These are phyloP conservation scores for Cryptococcus amylolentus DNA, from an alignment of 1,284 basidiomycete species.

Conservation along the genomic window DNA sequence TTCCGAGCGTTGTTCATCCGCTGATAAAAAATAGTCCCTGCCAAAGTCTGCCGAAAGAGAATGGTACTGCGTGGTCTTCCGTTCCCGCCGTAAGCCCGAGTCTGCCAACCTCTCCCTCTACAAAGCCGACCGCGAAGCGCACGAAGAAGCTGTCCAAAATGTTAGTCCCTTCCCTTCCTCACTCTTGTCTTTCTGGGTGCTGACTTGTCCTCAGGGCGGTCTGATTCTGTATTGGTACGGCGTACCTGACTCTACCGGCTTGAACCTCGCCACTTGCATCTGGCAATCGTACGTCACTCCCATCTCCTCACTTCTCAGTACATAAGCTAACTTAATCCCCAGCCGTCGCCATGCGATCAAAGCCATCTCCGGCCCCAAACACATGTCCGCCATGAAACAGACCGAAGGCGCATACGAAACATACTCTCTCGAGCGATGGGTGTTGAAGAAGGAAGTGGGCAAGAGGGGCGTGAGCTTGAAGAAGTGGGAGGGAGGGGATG, in stretches of 20 bases:
- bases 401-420: constrained; percentile 72
- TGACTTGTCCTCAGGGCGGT: constrained; percentile 55
- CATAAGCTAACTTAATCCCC: constrained; percentile 3
- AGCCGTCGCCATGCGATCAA: constrained; percentile 73
- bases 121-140: constrained; percentile 76
- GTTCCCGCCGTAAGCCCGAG: constrained; percentile 65
- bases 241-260: constrained; percentile 68
- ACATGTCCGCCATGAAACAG: constrained; percentile 74
- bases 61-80: constrained; percentile 87
- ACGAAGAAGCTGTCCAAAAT: constrained; percentile 82
- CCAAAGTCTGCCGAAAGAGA: constrained; percentile 54
- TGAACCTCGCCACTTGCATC: constrained; percentile 91
- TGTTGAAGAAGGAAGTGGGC: constrained; percentile 64
- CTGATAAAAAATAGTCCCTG: constrained; percentile 15
- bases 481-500: constrained; percentile 62
- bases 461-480: constrained; percentile 58
- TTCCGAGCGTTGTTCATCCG: not conserved
- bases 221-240: constrained; percentile 81
- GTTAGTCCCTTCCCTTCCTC: too few species aligned
- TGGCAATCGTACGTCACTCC: constrained; percentile 60
- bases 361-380: constrained; percentile 73
- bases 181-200: too few species aligned
- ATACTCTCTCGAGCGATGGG: constrained; percentile 72
- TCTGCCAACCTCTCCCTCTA: constrained; percentile 59
- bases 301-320: not conserved